phyloP scores from a whole-genome alignment of 1,284 basidiomycete species.

The Fomes fomentarius region DNA sequence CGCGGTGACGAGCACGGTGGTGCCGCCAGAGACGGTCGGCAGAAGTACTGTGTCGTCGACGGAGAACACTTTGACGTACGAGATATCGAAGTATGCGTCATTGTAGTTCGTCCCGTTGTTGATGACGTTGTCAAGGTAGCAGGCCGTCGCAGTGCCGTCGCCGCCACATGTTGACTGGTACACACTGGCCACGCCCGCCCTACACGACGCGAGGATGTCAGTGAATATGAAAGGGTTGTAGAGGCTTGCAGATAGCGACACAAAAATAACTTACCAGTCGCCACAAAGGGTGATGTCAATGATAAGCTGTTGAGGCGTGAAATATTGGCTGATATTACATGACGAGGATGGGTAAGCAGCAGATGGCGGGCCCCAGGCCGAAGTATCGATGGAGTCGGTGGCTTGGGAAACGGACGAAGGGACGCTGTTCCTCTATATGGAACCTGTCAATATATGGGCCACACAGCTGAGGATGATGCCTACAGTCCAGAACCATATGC shows the following conservation, averaged over 20 bases:
- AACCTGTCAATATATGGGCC: slow-evolving; percentile 10
- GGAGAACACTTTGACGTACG: slow-evolving; percentile 49
- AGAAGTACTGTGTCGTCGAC: slow-evolving; percentile 26
- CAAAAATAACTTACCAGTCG: slow-evolving; percentile 40
- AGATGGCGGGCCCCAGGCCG: slow-evolving; percentile 60
- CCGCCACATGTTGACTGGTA: slow-evolving; percentile 45
- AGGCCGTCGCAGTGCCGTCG: slow-evolving; percentile 30
- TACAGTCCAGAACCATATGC: slow-evolving; percentile 72
- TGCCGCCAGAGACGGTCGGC: slow-evolving; percentile 14
- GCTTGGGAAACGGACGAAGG: slow-evolving; percentile 26
- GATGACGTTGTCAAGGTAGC: slow-evolving; percentile 57
- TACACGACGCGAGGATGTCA: slow-evolving; percentile 18
- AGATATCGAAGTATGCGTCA: slow-evolving; percentile 55
- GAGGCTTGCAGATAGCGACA: not conserved
- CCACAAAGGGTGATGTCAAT: slow-evolving; percentile 64
- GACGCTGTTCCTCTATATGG: slow-evolving; percentile 42
- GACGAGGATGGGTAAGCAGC: slow-evolving; percentile 54
- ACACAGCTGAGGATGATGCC: slow-evolving; percentile 28
- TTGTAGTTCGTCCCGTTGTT: slow-evolving; percentile 51
- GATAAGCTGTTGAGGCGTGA: slow-evolving; percentile 55
- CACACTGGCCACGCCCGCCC: slow-evolving; percentile 48
- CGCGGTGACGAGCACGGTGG: slow-evolving; percentile 21
- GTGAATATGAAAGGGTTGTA: too few relatives aligned
- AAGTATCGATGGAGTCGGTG: slow-evolving; percentile 48
- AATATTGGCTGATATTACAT: slow-evolving; percentile 53